Percentiles rank a stretch among this genome's conserved stretches.
These are phyloP conservation scores for Ascoidea rubescens DNA, from an alignment of 805 yeast species.

Conservation along the genomic window DNA sequence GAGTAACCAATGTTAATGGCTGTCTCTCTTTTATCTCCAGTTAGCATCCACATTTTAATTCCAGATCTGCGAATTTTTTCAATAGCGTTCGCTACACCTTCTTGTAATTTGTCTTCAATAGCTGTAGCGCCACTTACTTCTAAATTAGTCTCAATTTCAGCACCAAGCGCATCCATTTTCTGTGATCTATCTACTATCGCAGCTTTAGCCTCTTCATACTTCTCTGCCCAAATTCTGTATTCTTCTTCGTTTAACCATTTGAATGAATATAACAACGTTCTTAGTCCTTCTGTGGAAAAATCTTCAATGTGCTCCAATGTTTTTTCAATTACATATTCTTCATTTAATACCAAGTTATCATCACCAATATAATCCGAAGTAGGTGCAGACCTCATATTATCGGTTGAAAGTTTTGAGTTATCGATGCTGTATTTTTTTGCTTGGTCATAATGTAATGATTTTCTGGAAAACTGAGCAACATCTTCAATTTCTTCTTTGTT, in stretches of 20 bases:
- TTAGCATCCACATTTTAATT: conserved; percentile 93
- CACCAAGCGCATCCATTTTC: conserved; percentile 62
- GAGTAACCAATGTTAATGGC: conserved; percentile 96
- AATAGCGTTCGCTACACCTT: conserved; percentile 93
- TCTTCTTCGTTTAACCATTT: conserved; percentile 48
- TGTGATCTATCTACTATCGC: conserved; percentile 53
- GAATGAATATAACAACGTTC: conserved; percentile 78
- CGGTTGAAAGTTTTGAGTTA: conserved; percentile 5
- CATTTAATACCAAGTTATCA: conserved; percentile 51
- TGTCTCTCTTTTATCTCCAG: conserved; percentile 97
- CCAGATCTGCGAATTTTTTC: conserved; percentile 89
- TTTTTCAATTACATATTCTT: conserved; percentile 64
- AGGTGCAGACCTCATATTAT: neutral
- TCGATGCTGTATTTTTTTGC: conserved; percentile 34
- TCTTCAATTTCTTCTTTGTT: conserved; percentile 38
- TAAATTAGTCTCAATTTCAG: conserved; percentile 51
- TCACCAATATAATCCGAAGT: conserved; percentile 26
- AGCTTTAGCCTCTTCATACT: conserved; percentile 65
- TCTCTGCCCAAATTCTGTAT: conserved; percentile 51
- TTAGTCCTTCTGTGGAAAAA: conserved; percentile 86
- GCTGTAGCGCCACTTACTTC: conserved; percentile 86
- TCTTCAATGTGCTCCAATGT: conserved; percentile 88
- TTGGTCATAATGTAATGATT: conserved; percentile 48
- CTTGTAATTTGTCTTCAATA: conserved; percentile 90
- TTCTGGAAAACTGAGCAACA: conserved; percentile 37